These are phyloP conservation scores for Chloris gayana DNA, from an alignment of 176 grass and related monocot species.

Conservation along the genomic window DNA sequence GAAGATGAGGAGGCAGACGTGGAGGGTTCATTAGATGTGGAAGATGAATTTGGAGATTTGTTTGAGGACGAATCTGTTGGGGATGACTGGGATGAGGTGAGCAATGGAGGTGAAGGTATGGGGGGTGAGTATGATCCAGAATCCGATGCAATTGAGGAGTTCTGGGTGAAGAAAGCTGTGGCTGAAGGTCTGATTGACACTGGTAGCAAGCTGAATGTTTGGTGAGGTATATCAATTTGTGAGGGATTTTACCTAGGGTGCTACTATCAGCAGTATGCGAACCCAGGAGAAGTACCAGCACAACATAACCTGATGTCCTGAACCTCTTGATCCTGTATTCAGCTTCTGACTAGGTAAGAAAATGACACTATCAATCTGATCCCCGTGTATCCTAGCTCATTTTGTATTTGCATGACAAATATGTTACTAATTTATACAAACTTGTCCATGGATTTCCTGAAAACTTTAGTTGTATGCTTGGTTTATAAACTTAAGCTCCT, in stretches of 20 bases:
- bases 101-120: conserved; percentile 19
- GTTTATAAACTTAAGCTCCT: too few relatives aligned
- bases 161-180: conserved; percentile 82
- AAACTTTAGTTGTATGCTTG: too few relatives aligned
- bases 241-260: background rate
- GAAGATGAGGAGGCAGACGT: conserved; percentile 35
- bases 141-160: conserved; percentile 56
- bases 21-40: conserved; percentile 23
- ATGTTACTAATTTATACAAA: too few relatives aligned
- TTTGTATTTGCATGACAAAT: too few relatives aligned
- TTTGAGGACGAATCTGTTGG: conserved; percentile 53
- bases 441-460: too few relatives aligned
- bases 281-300: background rate
- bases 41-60: conserved; percentile 63
- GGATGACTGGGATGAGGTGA: conserved; percentile 70
- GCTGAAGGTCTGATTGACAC: conserved; percentile 52
- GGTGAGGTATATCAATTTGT: conserved; percentile 45
- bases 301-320: conserved; percentile 12
- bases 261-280: background rate
- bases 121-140: conserved; percentile 37
- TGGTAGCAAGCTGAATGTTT: conserved; percentile 55
- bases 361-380: too few relatives aligned
- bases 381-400: too few relatives aligned
- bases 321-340: background rate
- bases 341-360: background rate